Base-by-base conservation (phyloP, 2,329 filamentous ascomycete genomes). In the Coniella lustricola region DNA sequence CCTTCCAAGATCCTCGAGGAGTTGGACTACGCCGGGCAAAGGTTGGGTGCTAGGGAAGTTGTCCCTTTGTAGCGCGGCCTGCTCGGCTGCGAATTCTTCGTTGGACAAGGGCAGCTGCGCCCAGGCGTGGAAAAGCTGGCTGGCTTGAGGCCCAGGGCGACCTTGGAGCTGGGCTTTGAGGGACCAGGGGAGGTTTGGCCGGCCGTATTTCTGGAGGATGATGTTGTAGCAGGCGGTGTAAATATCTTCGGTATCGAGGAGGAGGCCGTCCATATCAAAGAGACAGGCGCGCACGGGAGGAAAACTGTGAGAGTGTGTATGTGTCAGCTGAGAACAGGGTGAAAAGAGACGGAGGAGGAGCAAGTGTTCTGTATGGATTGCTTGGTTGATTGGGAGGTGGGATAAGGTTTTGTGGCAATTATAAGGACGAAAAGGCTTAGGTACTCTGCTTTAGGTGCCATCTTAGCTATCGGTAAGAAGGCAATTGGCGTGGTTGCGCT, bases 251-350 rank as follows among this genome's bases (percentile, higher is more conserved):
- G 87, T 90, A 68, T 97, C 84, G 63, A 98, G 86, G 17, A 98
- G 80, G 32, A 98, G 84, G 52, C 93, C 93, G 67, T 98, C 93
- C 90, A 97, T 96, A 73, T 98, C 93, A 66, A 98, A 97, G 56
- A 98, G 83, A 67, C 90, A 96, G 57, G 91, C 93, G 58, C 90
- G 80, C 51, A 97, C 76, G 40, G 85, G 82, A 17, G 87, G 85
- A 66, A 90, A 83, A 63, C 85, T 88, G 60, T 22, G n/a, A 12
- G 36, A 20, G 44, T 21, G n/a, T 3, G 36, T 38, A 18, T 16
- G 35, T n/a, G 18, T n/a, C 9, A 16, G 7, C 35, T 18, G 17
- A 16, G 10, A 7, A 13, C n/a, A 37, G 14, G 13, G 35, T 10
- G 16, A 10, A 3, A 10, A 18, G 18, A 18, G 17, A 20, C 8